Percentiles rank a stretch among this genome's conserved stretches.
Evolutionary conservation across 257 asterid species (phyloP).

Genomic region (Osmanthus fragrans): DNA sequence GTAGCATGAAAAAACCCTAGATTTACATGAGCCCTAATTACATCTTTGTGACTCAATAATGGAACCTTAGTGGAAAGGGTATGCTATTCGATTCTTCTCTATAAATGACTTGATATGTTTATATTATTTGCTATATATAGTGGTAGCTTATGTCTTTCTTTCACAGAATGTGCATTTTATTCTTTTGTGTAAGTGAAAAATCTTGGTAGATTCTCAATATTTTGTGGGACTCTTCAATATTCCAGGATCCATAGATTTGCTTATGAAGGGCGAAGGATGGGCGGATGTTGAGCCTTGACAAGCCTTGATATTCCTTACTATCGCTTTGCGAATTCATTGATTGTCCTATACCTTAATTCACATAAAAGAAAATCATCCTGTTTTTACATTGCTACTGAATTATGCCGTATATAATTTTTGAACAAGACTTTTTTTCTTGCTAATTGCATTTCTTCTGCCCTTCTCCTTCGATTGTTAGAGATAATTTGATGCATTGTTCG

Average conservation of each 20-base stretch:
- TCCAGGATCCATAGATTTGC: not conserved
- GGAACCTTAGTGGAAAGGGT: not conserved
- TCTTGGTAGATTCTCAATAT: too few species aligned
- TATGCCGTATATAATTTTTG: too few species aligned
- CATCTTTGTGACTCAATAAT: not conserved
- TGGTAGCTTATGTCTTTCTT: not conserved
- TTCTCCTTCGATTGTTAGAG: too few species aligned
- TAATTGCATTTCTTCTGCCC: not conserved
- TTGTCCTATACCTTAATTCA: too few species aligned
- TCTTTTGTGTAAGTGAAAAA: not conserved
- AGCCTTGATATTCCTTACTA: too few species aligned
- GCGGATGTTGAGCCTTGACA: too few species aligned
- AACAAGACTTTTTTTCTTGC: not conserved
- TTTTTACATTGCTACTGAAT: too few species aligned
- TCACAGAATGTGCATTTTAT: not conserved
- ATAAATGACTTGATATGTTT: not conserved
- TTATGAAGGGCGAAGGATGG: not conserved
- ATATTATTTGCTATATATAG: not conserved
- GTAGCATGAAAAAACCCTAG: conserved; percentile 37
- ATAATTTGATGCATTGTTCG: too few species aligned
- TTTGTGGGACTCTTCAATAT: too few species aligned
- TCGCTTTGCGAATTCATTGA: too few species aligned
- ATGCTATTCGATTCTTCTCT: not conserved
- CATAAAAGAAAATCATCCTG: too few species aligned
- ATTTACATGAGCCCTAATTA: conserved; percentile 17